Evolutionary conservation across 139 green algal genomes (phyloP).

Genomic region (Haematococcus sp.): DNA sequence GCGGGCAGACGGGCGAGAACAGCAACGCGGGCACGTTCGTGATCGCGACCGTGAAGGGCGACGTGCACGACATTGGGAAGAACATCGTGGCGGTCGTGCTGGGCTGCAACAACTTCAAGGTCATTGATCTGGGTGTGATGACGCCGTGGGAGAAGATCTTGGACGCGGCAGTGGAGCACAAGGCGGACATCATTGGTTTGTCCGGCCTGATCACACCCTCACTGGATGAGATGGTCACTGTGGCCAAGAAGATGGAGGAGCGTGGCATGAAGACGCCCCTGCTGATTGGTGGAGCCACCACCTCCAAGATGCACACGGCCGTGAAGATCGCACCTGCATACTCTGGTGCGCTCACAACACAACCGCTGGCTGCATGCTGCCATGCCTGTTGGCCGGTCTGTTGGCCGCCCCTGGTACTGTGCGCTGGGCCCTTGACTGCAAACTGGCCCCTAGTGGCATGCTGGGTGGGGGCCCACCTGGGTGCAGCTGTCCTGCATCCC

Average conservation of each 20-base stretch:
- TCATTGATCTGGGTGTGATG: slow-evolving; percentile 97
- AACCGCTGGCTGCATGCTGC: too few relatives aligned
- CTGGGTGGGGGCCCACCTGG: too few relatives aligned
- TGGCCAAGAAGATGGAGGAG: slow-evolving; percentile 95
- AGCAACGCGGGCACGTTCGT: slow-evolving; percentile 87
- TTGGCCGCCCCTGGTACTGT: too few relatives aligned
- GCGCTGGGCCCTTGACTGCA: too few relatives aligned
- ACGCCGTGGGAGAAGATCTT: slow-evolving; percentile 94
- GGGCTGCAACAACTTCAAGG: slow-evolving; percentile 99
- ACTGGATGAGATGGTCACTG: slow-evolving; percentile 98
- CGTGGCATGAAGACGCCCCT: slow-evolving; percentile 84
- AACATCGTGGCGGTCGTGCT: slow-evolving; percentile 99
- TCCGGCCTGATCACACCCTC: slow-evolving; percentile 96
- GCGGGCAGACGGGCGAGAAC: slow-evolving; percentile 41
- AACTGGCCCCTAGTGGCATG: too few relatives aligned
- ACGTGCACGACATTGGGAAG: slow-evolving; percentile 99
- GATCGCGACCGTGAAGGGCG: slow-evolving; percentile 97
- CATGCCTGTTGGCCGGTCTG: too few relatives aligned
- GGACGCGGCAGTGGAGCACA: slow-evolving; percentile 81
- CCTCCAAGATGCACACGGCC: slow-evolving; percentile 98
- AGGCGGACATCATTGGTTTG: slow-evolving; percentile 96
- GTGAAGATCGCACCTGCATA: slow-evolving; percentile 97
- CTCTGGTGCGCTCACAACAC: slow-evolving; percentile 34
- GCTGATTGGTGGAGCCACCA: slow-evolving; percentile 97
- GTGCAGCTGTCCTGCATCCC: too few relatives aligned